Base-by-base conservation (phyloP, 768 basidiomycete species). In the Cystobasidiopsis lactophilus region DNA sequence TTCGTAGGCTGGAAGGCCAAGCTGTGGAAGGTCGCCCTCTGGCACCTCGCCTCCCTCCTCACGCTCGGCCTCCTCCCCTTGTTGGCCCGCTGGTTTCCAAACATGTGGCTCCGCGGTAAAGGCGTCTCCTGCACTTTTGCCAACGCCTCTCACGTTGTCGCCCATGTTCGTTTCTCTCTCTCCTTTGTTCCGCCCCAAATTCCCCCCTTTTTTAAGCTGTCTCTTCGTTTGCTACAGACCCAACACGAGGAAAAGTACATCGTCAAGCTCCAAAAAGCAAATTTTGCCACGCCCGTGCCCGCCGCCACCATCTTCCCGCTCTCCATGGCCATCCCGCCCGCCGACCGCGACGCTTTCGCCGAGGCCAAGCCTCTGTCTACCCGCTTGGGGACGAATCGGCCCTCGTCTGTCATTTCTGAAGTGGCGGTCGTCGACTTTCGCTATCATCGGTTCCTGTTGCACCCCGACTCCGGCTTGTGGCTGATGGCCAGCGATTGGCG, bases 11-110 rank as follows among this genome's bases (percentile, higher is more conserved):
- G 84, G 58, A 78, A 85, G 60, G 72, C 76, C 2, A 69, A 79
- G 27, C 62, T 60, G 4, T 77, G 76, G 74, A 75, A 77, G 51
- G 69, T 72, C 39, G 70, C 71, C 66, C 57, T 78, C 2, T 98
- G 93, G 91, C 72, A 74, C 57, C 30, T 71, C 11, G 74, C 75
- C 4, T 84, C 82, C 60, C 57, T 82, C 5, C 47, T 80, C 7
- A 76, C 77, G 1, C 67, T 79, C 11, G 91, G 93, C 3, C 65
- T 75, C 3, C 69, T 95, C 21, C 79, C 74, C 11, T 72, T 98
- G 18, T 66, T 89, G 9, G 89, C 88, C 3, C 78, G 86, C 61
- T 98, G 93, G 93, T 78, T 93, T 58, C 93, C 93, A 52, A 75
- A 73, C 4, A 58, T 88, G 26, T 95, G 93, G 93, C 74, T 96